Base-by-base conservation (phyloP, 768 basidiomycete genomes). In the Mycena alexandri region DNA sequence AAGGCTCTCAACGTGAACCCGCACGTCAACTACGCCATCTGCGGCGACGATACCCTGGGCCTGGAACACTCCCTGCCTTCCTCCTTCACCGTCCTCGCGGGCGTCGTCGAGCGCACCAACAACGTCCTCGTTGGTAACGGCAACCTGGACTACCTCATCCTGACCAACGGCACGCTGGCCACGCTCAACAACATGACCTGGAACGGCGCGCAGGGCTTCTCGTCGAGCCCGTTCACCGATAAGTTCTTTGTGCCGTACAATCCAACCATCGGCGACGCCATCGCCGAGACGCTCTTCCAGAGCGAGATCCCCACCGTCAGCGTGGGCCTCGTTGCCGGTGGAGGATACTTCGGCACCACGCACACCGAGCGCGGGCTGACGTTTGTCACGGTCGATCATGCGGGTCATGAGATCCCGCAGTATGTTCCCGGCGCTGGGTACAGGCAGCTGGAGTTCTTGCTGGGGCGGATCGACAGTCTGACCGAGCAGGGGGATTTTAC, bases 131-230 rank as follows among this genome's bases (percentile, higher is more conserved):
- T 61, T 38, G 60, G 47, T 34, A 61, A 50, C 36, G 60, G 60
- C 48, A 61, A 50, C 47, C 60, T 61, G 36, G 60, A 61, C 60
- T 51, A 19, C 48, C 48, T 52, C 48, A 51, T 61, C 48, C 60
- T 52, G 48, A 52, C 16, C 60, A 61, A 61, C 50, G 60, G 60
- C 36, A 61, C 60, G 38, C 60, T 61, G 60, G 47, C 48, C 60
- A 52, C 50, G 60, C 60, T 61, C 60, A 46, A 59, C 44, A 59
- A 59, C 57, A 59, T 59, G 57, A 59, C 57, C 57, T 59, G 57
- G 57, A 59, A 61, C 48, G 60, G 60, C 60, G 48, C 48, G 48
- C 60, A 51, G 48, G 60, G 60, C 48, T 61, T 61, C 60, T 52
- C 47, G 48, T 42, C 47, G 60, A 52, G 48, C 48, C 60, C 60